Evolutionary conservation across 208 protist species (phyloP).

Genomic region (Wallacemonas sp.): DNA sequence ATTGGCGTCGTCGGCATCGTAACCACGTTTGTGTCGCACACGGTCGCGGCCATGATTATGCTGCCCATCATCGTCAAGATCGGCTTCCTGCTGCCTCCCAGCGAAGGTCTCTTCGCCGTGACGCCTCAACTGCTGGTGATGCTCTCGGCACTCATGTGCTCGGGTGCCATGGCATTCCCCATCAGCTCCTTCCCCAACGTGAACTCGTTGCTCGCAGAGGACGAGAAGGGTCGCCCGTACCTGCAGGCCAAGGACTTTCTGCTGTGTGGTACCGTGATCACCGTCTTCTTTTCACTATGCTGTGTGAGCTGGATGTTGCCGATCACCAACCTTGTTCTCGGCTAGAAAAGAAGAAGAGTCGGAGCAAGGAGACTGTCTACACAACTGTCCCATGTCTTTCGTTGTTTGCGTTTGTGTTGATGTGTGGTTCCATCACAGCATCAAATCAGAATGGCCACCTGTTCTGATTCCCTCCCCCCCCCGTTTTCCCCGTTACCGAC

Average conservation of each 20-base stretch:
- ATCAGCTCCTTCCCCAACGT: slow-evolving; percentile 96
- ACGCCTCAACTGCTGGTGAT: slow-evolving; percentile 85
- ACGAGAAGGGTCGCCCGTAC: slow-evolving; percentile 84
- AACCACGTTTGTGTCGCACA: slow-evolving; percentile 94
- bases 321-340: slow-evolving; percentile 69
- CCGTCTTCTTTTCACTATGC: slow-evolving; percentile 61
- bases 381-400: background rate
- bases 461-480: too few species aligned
- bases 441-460: too few species aligned
- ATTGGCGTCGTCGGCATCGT: slow-evolving; percentile 71
- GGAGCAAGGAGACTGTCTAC: background rate
- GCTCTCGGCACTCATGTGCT: slow-evolving; percentile 88
- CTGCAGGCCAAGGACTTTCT: slow-evolving; percentile 91
- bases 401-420: too few species aligned
- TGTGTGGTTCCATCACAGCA: too few species aligned
- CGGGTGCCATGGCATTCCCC: slow-evolving; percentile 93
- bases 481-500: too few species aligned
- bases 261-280: slow-evolving; percentile 75
- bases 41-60: slow-evolving; percentile 92
- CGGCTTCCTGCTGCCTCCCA: slow-evolving; percentile 73
- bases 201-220: slow-evolving; percentile 89
- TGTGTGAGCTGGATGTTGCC: slow-evolving; percentile 88
- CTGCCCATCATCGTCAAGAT: slow-evolving; percentile 93
- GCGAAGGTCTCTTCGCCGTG: slow-evolving; percentile 48
- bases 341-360: slow-evolving; percentile 5